phyloP scores from a whole-genome alignment of 306 rosid genomes.

The Gillenia trifoliata region DNA sequence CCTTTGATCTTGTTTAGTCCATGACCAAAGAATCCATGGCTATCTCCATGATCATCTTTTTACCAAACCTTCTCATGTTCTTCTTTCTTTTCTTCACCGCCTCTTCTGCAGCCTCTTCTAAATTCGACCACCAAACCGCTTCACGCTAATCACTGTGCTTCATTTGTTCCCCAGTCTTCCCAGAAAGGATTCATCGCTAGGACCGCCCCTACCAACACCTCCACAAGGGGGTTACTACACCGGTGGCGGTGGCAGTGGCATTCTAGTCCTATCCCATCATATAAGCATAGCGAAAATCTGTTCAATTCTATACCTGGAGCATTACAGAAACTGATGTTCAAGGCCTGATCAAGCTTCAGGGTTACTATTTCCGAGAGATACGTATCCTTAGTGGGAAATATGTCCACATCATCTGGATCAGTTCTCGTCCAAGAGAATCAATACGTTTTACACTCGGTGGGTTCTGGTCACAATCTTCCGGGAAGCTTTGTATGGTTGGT shows the following conservation, averaged over 20 bases:
- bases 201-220: conserved; percentile 8
- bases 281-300: background rate
- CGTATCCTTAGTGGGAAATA: conserved; percentile 5
- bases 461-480: conserved; percentile 54
- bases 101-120: conserved; percentile 15
- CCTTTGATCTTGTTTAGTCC: too few species aligned
- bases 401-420: background rate
- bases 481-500: conserved; percentile 57
- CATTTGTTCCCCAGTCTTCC: conserved; percentile 29
- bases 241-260: conserved; percentile 17
- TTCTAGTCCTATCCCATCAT: background rate
- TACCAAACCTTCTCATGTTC: background rate
- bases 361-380: background rate
- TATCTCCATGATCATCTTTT: too few species aligned
- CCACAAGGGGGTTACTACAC: conserved; percentile 42
- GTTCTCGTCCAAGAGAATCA: background rate
- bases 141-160: conserved; percentile 45
- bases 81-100: conserved; percentile 9
- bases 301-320: background rate
- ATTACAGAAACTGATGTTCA: conserved; percentile 10
- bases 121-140: background rate
- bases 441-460: conserved; percentile 33
- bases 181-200: background rate
- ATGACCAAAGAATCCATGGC: background rate
- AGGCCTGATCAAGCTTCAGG: conserved; percentile 33